These are phyloP conservation scores for Asclepias syriaca DNA, from an alignment of 257 asterid genomes.

Conservation along the genomic window DNA sequence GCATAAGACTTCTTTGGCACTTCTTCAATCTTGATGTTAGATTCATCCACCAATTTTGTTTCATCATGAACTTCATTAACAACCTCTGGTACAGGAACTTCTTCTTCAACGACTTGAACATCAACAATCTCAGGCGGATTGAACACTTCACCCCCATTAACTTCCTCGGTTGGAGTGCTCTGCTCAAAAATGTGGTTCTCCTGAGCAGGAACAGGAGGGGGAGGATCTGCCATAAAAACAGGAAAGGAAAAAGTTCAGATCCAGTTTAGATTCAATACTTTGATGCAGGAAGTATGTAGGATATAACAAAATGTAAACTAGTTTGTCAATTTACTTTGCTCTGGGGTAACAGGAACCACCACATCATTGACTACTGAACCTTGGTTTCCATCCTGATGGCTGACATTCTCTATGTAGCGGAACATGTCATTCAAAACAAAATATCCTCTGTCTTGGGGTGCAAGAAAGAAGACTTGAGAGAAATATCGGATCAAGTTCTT, in stretches of 20 bases:
- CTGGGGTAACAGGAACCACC: constrained; percentile 45
- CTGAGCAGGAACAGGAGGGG: constrained; percentile 37
- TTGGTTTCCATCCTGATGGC: constrained; percentile 26
- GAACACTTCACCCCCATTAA: constrained; percentile 59
- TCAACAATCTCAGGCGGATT: constrained; percentile 71
- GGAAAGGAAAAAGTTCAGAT: neutral
- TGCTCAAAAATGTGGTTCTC: constrained; percentile 53
- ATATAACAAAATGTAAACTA: constrained; percentile 7
- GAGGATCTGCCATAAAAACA: constrained; percentile 32
- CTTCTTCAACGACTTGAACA: constrained; percentile 52
- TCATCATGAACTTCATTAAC: constrained; percentile 54
- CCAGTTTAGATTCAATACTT: constrained; percentile 6
- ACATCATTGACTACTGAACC: constrained; percentile 35
- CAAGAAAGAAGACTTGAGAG: constrained; percentile 85
- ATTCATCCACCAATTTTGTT: constrained; percentile 39
- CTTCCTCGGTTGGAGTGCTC: constrained; percentile 52
- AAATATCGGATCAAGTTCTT: constrained; percentile 46
- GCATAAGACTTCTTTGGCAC: constrained; percentile 88
- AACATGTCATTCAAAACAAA: constrained; percentile 90
- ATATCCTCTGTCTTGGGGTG: constrained; percentile 90
- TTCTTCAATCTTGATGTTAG: constrained; percentile 53
- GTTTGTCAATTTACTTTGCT: constrained; percentile 42
- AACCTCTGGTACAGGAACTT: constrained; percentile 75
- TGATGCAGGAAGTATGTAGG: constrained; percentile 1
- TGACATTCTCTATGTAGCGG: constrained; percentile 46